These are phyloP conservation scores for Entelexis sorbosivorans DNA, from an alignment of 1,139 yeast species.

Conservation along the genomic window DNA sequence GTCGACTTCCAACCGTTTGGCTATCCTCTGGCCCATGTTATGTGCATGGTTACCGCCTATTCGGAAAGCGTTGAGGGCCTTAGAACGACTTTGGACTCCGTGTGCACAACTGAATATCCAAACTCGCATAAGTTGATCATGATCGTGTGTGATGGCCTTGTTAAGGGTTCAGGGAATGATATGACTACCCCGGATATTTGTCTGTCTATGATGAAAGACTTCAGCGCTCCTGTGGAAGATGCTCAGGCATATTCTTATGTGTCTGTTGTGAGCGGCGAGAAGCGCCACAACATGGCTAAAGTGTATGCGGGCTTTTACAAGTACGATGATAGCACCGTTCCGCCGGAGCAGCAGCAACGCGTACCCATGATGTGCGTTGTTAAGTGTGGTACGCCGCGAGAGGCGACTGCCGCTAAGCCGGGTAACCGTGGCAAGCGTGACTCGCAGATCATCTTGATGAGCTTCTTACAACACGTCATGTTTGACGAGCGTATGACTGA, in stretches of 20 bases:
- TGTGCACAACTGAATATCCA: slow-evolving; percentile 88
- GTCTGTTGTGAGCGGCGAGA: slow-evolving; percentile 85
- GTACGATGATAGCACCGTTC: slow-evolving; percentile 62
- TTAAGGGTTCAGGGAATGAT: slow-evolving; percentile 88
- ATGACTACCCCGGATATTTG: slow-evolving; percentile 80
- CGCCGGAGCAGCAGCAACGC: slow-evolving; percentile 73
- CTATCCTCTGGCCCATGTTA: slow-evolving; percentile 74
- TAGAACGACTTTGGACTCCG: slow-evolving; percentile 77
- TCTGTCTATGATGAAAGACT: slow-evolving; percentile 78
- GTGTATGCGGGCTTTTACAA: slow-evolving; percentile 77
- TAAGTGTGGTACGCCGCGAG: slow-evolving; percentile 88
- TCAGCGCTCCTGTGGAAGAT: slow-evolving; percentile 56
- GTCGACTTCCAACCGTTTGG: slow-evolving; percentile 78
- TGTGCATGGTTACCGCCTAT: slow-evolving; percentile 82
- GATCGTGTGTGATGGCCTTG: slow-evolving; percentile 83
- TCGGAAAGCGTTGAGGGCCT: slow-evolving; percentile 84
- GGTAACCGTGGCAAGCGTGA: slow-evolving; percentile 98
- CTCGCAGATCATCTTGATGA: slow-evolving; percentile 88
- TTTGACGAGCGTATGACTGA: slow-evolving; percentile 97
- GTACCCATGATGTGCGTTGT: slow-evolving; percentile 76
- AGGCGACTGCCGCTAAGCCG: slow-evolving; percentile 68
- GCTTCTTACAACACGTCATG: slow-evolving; percentile 78
- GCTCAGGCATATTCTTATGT: slow-evolving; percentile 78
- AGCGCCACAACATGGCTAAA: slow-evolving; percentile 96
- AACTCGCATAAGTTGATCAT: slow-evolving; percentile 81